These are phyloP conservation scores for Truncatella angustata DNA, from an alignment of 2,329 filamentous ascomycete genomes.

Conservation along the genomic window DNA sequence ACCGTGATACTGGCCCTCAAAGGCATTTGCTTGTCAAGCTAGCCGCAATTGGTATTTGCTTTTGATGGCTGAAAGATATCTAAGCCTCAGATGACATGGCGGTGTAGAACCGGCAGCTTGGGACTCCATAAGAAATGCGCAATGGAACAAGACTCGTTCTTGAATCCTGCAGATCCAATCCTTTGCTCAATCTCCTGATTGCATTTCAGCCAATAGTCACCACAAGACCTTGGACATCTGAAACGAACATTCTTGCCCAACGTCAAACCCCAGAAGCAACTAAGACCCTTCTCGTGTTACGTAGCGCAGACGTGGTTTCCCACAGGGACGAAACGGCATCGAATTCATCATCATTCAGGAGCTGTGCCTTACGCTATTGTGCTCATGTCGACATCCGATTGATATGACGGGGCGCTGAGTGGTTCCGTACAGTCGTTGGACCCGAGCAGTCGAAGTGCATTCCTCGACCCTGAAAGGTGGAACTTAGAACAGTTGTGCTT, in stretches of 20 bases:
- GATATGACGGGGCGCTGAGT: no score
- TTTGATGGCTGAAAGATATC: not conserved
- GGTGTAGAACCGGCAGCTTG: constrained; percentile 4
- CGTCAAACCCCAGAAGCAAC: not conserved
- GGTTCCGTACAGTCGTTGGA: no score
- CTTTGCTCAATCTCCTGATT: not conserved
- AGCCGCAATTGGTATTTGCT: not conserved
- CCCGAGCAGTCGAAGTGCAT: no score
- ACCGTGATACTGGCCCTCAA: no score
- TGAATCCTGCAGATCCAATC: constrained; percentile 1
- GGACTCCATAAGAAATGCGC: not conserved
- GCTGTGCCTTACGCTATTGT: not conserved
- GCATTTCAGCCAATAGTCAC: not conserved
- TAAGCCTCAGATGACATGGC: not conserved
- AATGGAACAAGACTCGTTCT: not conserved
- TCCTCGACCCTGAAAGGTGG: no score
- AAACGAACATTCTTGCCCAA: constrained; percentile 9
- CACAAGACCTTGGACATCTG: not conserved
- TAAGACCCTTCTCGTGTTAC: not conserved
- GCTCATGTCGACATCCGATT: no score
- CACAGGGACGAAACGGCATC: not conserved
- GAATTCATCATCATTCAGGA: not conserved
- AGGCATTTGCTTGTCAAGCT: not conserved
- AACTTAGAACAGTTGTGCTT: no score
- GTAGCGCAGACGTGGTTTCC: not conserved